Percentiles rank a stretch among this genome's conserved stretches.
These are phyloP conservation scores for Cicer bijugum DNA, from an alignment of 306 rosid genomes.

Conservation along the genomic window DNA sequence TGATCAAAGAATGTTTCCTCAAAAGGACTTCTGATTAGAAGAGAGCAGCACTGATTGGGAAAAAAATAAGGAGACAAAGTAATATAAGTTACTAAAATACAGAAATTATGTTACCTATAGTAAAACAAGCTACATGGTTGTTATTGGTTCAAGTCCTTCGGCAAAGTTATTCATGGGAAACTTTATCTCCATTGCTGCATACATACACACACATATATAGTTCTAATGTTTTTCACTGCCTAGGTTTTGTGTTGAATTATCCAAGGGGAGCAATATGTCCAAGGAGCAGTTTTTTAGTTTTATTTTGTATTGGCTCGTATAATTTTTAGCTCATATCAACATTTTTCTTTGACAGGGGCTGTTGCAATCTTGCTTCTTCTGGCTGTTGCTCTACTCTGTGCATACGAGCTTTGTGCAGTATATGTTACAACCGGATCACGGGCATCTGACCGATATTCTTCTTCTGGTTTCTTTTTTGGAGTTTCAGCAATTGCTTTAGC, in stretches of 20 bases:
- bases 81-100: constrained; percentile 17
- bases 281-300: constrained; percentile 23
- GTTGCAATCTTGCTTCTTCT: constrained; percentile 95
- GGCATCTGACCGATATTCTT: constrained; percentile 95
- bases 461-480: constrained; percentile 99
- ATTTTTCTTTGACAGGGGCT: constrained; percentile 68
- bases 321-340: constrained; percentile 24
- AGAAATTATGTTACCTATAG: background rate
- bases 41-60: background rate
- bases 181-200: background rate
- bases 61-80: constrained; percentile 1
- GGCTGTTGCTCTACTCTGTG: constrained; percentile 96
- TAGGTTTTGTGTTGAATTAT: background rate
- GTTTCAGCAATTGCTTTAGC: constrained; percentile 99
- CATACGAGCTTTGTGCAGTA: constrained; percentile 97
- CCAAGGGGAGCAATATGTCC: background rate
- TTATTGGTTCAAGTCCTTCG: constrained; percentile 23
- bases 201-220: background rate
- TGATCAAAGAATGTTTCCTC: constrained; percentile 11
- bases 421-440: constrained; percentile 95
- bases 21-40: background rate
- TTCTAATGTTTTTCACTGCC: background rate
- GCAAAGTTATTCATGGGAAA: constrained; percentile 5
- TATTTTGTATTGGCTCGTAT: constrained; percentile 1
- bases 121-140: background rate